Conservation (phyloP, 768 basidiomycete genomes). For the Multifurca ochricompacta region DNA sequence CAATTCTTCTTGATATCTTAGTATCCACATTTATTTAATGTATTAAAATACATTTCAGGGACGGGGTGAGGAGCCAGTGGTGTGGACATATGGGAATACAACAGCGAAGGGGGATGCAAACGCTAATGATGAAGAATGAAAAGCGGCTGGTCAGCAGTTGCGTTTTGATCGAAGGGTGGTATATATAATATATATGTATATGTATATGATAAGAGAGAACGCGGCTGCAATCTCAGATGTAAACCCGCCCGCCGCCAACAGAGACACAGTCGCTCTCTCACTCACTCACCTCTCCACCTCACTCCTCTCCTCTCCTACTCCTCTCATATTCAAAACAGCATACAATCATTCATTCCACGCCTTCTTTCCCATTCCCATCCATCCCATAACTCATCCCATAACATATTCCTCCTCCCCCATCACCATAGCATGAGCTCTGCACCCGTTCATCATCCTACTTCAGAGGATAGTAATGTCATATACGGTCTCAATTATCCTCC, state of each 20-base stretch:
- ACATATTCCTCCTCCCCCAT: neutral
- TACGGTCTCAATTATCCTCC: conserved; percentile 24
- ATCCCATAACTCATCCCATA: conserved; percentile 6
- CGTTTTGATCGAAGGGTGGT: neutral
- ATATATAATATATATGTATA: neutral
- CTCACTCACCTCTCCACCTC: too few species aligned
- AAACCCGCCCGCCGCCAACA: neutral
- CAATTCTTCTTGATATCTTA: too few species aligned
- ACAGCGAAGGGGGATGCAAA: conserved; percentile 6
- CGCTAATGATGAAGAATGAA: neutral
- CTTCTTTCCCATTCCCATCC: neutral
- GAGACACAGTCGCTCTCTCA: neutral
- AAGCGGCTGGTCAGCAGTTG: conserved; percentile 6
- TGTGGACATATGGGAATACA: neutral
- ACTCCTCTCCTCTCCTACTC: too few species aligned
- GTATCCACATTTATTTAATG: too few species aligned
- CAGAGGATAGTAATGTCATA: conserved; percentile 11
- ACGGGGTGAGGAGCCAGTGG: neutral
- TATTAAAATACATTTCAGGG: conserved; percentile 13
- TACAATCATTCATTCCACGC: neutral
- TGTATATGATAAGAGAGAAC: conserved; percentile 9
- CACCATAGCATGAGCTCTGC: conserved; percentile 8
- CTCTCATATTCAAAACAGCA: neutral
- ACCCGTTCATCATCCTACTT: neutral
- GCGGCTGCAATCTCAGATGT: conserved; percentile 17